Conservation (phyloP, 2,329 filamentous ascomycete species). For the Dactylellina sp. region DNA sequence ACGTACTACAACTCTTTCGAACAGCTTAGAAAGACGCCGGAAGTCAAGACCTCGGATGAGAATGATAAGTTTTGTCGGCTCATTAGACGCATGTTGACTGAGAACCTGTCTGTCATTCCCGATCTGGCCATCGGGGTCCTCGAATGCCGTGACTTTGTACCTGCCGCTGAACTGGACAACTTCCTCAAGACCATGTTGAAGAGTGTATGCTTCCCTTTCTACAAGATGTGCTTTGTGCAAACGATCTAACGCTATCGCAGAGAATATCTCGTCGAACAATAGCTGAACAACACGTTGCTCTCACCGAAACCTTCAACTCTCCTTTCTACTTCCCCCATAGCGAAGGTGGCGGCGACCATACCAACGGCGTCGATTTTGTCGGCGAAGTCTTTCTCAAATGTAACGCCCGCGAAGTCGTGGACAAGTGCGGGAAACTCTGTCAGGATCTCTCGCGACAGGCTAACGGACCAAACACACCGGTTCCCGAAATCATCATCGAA, state of each 20-base stretch:
- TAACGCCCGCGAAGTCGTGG: slow-evolving; percentile 87
- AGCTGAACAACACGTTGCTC: slow-evolving; percentile 93
- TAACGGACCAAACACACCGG: slow-evolving; percentile 76
- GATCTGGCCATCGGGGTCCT: slow-evolving; percentile 93
- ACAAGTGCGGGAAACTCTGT: slow-evolving; percentile 81
- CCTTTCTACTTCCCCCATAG: slow-evolving; percentile 81
- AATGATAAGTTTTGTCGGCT: slow-evolving; percentile 88
- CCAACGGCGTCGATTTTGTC: slow-evolving; percentile 81
- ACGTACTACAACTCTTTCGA: slow-evolving; percentile 98
- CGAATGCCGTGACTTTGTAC: slow-evolving; percentile 86
- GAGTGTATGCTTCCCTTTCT: slow-evolving; percentile 72
- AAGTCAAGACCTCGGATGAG: slow-evolving; percentile 86
- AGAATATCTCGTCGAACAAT: slow-evolving; percentile 96
- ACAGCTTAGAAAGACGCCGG: slow-evolving; percentile 82
- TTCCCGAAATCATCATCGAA: slow-evolving; percentile 84
- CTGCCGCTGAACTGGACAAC: slow-evolving; percentile 81
- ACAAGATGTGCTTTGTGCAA: slow-evolving; percentile 15
- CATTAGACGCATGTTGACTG: slow-evolving; percentile 81
- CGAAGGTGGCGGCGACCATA: slow-evolving; percentile 74
- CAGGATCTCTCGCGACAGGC: slow-evolving; percentile 78
- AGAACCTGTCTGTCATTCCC: slow-evolving; percentile 93
- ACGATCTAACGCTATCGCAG: slow-evolving; percentile 65
- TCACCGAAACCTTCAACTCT: slow-evolving; percentile 93
- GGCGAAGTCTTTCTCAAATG: slow-evolving; percentile 96
- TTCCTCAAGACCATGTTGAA: slow-evolving; percentile 95